A percentile compares a stretch with the other conserved stretches of the same genome.
phyloP scores from a whole-genome alignment of 441 rosid genomes.

The Brassica balearica region DNA sequence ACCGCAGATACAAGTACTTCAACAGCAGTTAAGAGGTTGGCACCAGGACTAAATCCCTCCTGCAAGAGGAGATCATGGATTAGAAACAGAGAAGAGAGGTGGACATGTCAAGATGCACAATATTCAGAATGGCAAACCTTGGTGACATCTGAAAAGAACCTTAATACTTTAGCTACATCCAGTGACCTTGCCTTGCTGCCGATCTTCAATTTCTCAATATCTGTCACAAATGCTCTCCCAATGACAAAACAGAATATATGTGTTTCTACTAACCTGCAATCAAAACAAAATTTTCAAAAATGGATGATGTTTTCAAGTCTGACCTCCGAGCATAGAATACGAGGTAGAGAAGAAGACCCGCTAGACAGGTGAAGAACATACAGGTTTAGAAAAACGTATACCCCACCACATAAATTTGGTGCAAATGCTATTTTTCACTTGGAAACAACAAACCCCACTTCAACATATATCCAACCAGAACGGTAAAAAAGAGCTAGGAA shows the following conservation, averaged over 20 bases:
- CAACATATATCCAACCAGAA: conserved; percentile 31
- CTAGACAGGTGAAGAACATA: conserved; percentile 26
- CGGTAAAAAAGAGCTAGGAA: conserved; percentile 28
- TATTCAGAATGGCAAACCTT: conserved; percentile 61
- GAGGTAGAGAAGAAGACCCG: conserved; percentile 15
- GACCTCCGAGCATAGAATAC: conserved; percentile 2
- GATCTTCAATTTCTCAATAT: conserved; percentile 95
- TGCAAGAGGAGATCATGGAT: conserved; percentile 52
- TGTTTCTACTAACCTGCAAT: conserved; percentile 98
- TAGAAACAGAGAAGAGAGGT: conserved; percentile 32
- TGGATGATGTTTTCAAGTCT: conserved; percentile 40
- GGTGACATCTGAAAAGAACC: conserved; percentile 80
- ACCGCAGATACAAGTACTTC: conserved; percentile 99
- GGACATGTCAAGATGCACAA: conserved; percentile 32
- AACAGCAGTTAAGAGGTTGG: conserved; percentile 89
- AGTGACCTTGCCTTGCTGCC: conserved; percentile 89
- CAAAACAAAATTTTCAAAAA: conserved; percentile 43
- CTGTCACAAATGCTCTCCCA: conserved; percentile 99
- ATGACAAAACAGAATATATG: conserved; percentile 98
- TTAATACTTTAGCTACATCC: conserved; percentile 70
- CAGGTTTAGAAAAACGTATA: conserved; percentile 19
- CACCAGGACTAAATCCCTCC: conserved; percentile 92
- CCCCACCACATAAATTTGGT: neutral
- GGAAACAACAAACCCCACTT: conserved; percentile 23
- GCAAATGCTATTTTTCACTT: conserved; percentile 7